Base-by-base conservation (phyloP, 208 protist genomes). In the Crithidia sp. region DNA sequence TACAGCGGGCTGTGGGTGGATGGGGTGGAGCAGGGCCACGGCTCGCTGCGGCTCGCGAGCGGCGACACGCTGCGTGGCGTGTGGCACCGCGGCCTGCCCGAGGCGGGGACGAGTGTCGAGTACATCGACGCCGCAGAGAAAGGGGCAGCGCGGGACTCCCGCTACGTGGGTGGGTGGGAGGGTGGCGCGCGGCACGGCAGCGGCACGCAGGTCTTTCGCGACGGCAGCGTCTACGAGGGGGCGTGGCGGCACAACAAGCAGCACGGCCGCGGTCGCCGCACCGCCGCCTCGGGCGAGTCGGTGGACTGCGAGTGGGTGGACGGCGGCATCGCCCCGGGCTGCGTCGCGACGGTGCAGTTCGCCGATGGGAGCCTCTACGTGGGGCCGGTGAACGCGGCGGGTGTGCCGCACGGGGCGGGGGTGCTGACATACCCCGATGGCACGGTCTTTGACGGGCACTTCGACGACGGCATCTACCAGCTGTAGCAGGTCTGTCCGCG, bases 1-100 rank as follows among this genome's bases (percentile, higher is more conserved):
- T 97, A 96, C 78, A 82, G 84, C 16, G 94, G 94, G 36, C 87
- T 82, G 19, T 97, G 92, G 91, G 63, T 88, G 36, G 91, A 96
- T 66, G 92, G 91, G 43, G 47, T 85, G 59, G 78, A 84, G 62
- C 92, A 97, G n/a, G 94, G 94, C 28, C 73, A 85, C 61, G 92
- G 94, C 55, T 91, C 91, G 6, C 63, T 84, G 56, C 79, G 61
- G 28, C 76, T 95, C n/a, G 78, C 85, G 44, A 95, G 89, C 77
- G 92, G 92, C 16, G 89, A 96, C 70, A 77, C 90, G n/a, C 58
- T 96, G 12, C 79, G 78, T 52, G 87, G 83, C 2, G 71, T 89
- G 56, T 98, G 93, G 91, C 87, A 93, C 65, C 80, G 72, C 56
- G 93, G 88, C 0, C 67, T 63, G 49, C 80, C 77, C n/a, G 75